Percentiles rank a stretch among this genome's conserved stretches.
Evolutionary conservation across 768 basidiomycete species (phyloP).

Genomic region (Boletus sp.): DNA sequence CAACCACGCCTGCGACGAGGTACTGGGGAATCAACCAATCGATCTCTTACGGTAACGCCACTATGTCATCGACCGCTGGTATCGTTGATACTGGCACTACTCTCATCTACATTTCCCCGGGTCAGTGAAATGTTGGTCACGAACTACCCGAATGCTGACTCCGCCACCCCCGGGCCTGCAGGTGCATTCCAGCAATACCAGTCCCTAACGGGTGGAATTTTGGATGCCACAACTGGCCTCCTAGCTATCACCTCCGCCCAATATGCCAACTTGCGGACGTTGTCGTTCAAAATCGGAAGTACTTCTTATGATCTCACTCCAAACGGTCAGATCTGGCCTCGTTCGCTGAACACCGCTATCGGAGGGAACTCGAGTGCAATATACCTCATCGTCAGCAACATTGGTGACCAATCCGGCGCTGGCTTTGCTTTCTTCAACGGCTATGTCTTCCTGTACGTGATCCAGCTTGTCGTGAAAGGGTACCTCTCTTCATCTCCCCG

Average conservation of each 20-base stretch:
- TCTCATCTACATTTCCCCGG: constrained; percentile 16
- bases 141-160: background rate
- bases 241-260: constrained; percentile 20
- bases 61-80: constrained; percentile 27
- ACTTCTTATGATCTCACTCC: too few relatives aligned
- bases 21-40: constrained; percentile 36
- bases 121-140: constrained; percentile 8
- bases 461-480: background rate
- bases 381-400: constrained; percentile 25
- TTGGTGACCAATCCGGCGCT: too few relatives aligned
- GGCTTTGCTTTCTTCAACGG: constrained; percentile 18
- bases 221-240: constrained; percentile 29
- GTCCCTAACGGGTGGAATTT: constrained; percentile 21
- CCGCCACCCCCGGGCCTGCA: background rate
- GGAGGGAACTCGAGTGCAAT: constrained; percentile 5
- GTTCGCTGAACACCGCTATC: constrained; percentile 21
- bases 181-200: constrained; percentile 26
- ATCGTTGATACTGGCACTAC: constrained; percentile 23
- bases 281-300: too few relatives aligned
- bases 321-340: constrained; percentile 33
- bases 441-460: constrained; percentile 3
- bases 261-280: too few relatives aligned
- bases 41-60: constrained; percentile 25
- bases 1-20: constrained; percentile 15
- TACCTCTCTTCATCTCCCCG: background rate